Conservation (phyloP, 148 eudicot genomes). For the Heliamphora exappendiculata region DNA sequence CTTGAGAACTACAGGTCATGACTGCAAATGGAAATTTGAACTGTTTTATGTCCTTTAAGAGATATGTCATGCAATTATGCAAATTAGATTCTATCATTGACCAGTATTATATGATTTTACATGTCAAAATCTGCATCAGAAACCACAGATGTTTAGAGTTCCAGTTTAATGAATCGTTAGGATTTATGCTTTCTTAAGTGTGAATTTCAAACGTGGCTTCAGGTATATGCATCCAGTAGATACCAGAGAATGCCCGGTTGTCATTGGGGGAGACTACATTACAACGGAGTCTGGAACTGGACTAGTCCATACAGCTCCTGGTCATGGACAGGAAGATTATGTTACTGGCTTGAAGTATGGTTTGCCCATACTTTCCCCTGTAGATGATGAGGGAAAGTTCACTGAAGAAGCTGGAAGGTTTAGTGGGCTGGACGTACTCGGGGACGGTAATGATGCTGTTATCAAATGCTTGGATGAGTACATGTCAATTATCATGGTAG, state of each 20-base stretch:
- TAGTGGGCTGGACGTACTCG: conserved; percentile 79
- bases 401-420: conserved; percentile 92
- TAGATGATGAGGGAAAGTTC: conserved; percentile 90
- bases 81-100: background rate
- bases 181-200: background rate
- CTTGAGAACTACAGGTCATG: conserved; percentile 48
- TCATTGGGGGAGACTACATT: conserved; percentile 90
- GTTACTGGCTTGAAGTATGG: conserved; percentile 83
- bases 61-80: background rate
- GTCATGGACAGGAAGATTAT: conserved; percentile 99
- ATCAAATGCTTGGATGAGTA: conserved; percentile 67
- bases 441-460: conserved; percentile 77
- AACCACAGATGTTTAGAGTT: background rate
- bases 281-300: conserved; percentile 99
- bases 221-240: conserved; percentile 83
- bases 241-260: conserved; percentile 78
- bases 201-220: conserved; percentile 12
- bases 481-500: conserved; percentile 70
- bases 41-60: background rate
- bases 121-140: background rate
- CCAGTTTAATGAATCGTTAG: background rate
- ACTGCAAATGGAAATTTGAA: background rate
- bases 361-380: conserved; percentile 80
- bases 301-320: conserved; percentile 97
- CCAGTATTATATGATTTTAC: background rate